A percentile compares a stretch with the other conserved stretches of the same genome.
phyloP scores from a whole-genome alignment of 192 early-diverging fungal species.

The Pilaira anomala region DNA sequence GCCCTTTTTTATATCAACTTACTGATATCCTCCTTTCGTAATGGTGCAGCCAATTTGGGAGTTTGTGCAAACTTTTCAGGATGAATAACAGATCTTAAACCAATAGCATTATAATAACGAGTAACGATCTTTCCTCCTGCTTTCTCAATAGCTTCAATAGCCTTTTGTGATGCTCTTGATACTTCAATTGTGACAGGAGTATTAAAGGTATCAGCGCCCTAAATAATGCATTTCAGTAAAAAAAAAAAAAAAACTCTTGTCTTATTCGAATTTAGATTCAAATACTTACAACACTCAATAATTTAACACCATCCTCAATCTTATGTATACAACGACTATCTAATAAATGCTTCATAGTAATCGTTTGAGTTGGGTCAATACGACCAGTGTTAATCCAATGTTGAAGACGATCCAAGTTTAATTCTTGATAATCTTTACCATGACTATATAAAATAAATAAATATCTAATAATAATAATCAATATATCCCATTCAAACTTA shows the following conservation, averaged over 20 bases:
- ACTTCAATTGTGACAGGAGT: slow-evolving; percentile 83
- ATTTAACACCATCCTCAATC: slow-evolving; percentile 82
- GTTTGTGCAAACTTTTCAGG: slow-evolving; percentile 74
- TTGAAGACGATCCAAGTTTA: slow-evolving; percentile 88
- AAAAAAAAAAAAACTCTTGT: background rate
- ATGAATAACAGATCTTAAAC: slow-evolving; percentile 70
- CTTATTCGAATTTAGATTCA: no score
- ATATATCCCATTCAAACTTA: slow-evolving; percentile 25
- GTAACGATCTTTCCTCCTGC: slow-evolving; percentile 78
- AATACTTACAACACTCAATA: slow-evolving; percentile 63
- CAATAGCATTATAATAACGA: slow-evolving; percentile 76
- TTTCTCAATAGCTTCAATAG: slow-evolving; percentile 78
- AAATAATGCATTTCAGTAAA: slow-evolving; percentile 6
- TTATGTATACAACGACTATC: slow-evolving; percentile 66
- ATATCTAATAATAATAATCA: background rate
- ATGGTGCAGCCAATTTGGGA: slow-evolving; percentile 67
- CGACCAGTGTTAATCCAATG: slow-evolving; percentile 86
- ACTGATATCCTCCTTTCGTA: slow-evolving; percentile 60
- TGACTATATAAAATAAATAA: slow-evolving; percentile 36
- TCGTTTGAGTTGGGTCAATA: slow-evolving; percentile 72
- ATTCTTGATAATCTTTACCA: slow-evolving; percentile 61
- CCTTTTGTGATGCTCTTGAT: slow-evolving; percentile 69
- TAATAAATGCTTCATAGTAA: slow-evolving; percentile 78
- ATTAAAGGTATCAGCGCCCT: slow-evolving; percentile 78
- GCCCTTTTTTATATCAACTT: slow-evolving; percentile 19